Base-by-base conservation (phyloP, 2,329 filamentous ascomycete species). In the Cladophialophora yegresii region DNA sequence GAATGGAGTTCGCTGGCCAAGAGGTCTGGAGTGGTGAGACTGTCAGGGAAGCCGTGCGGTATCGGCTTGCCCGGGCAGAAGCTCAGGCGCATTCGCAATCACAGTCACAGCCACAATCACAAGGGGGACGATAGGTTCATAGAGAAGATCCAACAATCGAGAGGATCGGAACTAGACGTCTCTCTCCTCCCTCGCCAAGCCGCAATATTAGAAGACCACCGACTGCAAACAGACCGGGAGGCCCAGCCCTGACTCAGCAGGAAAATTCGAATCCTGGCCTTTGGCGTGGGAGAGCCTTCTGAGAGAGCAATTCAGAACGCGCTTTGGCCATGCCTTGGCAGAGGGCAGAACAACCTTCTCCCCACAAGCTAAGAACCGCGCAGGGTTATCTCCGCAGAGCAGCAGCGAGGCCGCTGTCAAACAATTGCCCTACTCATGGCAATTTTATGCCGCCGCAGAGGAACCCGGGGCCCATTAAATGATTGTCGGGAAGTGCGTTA, bases 21-120 rank as follows among this genome's bases (percentile, higher is more conserved):
- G 82, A 83, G 47, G 83, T 87, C 32, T 90, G 87, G 87, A 84
- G 84, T 45, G 84, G 81, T 58, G 79, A 84, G 54, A 80, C 85
- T 62, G 87, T 87, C 3, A 82, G 79, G 70, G 86, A 88, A 74
- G 84, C 84, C 53, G 86, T 88, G 55, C 82, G 84, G 28, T 78
- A 88, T 68, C 85, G 84, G 81, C 78, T 88, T 71, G 83, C 83
- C 26, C 82, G 79, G 71, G 78, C 77, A 16, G 77, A 80, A 58
- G 75, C 76, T 12, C 36, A 16, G 16, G 36, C 36, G 8, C 36
- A 43, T 20, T 43, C 36, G 1, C 36, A 43, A 6, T 7, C 36
- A 43, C 36, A 43, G 36, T 16, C 36, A 43, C 36, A 8, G 36
- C 10, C 36, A 43, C 36, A 43, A 43, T 8, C 36, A 43, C 36